Percentiles rank a stretch among this genome's conserved stretches.
These are phyloP conservation scores for Hypoxylon fuscum DNA, from an alignment of 495 filamentous ascomycete genomes.

Conservation along the genomic window DNA sequence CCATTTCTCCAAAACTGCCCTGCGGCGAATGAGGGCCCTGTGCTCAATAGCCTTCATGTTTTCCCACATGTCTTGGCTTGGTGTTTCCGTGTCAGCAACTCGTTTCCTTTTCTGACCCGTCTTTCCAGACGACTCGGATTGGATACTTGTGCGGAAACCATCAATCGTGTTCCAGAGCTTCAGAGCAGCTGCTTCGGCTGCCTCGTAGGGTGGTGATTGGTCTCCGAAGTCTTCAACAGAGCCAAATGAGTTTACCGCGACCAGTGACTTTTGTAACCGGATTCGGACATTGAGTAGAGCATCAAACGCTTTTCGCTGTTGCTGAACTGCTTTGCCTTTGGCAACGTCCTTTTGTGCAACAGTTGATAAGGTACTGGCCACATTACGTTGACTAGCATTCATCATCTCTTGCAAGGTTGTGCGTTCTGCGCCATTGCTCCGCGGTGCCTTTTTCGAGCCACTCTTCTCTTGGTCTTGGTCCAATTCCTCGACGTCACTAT, in stretches of 20 bases:
- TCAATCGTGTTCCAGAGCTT: constrained; percentile 87
- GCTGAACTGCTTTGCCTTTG: constrained; percentile 86
- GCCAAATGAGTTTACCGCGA: constrained; percentile 80
- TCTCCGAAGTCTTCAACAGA: constrained; percentile 50
- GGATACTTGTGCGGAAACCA: constrained; percentile 67
- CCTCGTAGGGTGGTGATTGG: constrained; percentile 64
- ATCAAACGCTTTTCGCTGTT: constrained; percentile 86
- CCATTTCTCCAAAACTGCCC: constrained; percentile 73
- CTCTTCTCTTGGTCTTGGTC: constrained; percentile 47
- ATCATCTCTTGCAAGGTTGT: constrained; percentile 42
- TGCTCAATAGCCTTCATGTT: constrained; percentile 74
- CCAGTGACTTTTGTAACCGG: constrained; percentile 86
- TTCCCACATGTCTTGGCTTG: constrained; percentile 73
- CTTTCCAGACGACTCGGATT: constrained; percentile 48
- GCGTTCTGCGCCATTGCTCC: constrained; percentile 31
- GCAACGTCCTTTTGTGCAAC: constrained; percentile 65
- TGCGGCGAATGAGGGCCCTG: constrained; percentile 58
- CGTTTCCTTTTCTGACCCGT: constrained; percentile 67
- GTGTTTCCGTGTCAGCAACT: constrained; percentile 57
- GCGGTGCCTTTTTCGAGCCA: constrained; percentile 22
- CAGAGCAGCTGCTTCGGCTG: constrained; percentile 87
- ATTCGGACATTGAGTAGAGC: constrained; percentile 87
- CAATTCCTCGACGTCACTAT: constrained; percentile 45
- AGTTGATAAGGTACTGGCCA: constrained; percentile 53
- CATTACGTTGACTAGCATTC: constrained; percentile 52